Evolutionary conservation across 805 yeast species (phyloP), one percentile per base, ranked within the genome.

Genomic region (Wickerhamomyces strasburgensis): DNA sequence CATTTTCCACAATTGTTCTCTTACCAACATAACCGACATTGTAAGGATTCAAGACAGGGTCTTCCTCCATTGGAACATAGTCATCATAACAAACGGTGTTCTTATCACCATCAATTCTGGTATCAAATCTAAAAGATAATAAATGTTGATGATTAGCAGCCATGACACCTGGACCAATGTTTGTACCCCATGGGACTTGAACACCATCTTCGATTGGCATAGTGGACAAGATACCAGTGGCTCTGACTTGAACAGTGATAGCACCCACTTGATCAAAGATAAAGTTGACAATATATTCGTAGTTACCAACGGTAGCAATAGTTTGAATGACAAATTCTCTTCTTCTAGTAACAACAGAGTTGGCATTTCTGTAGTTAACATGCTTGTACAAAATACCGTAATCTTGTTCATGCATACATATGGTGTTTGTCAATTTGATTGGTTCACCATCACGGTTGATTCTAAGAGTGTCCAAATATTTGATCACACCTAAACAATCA

Each of bases 111-210:
- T 84, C 94, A 33, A 84, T 58, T 43, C 89, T 85, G 31, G 89
- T 84, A 61, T 84, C 93, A 52, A 84, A 74, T 70, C 93, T 77
- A 64, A 83, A 78, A 10, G 84, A 75, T 51, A 84, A 67, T 56
- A 84, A 70, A 64, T 84, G 94, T 65, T 84, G 94, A 60, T 84
- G 94, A 68, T 78, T 80, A 21, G 90, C 80, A 35, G 94, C 94
- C 73, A 81, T 73, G 39, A 80, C 88, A 54, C 81, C 79, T 46
- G 88, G 89, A 31, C 85, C 87, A 40, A 84, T 81, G 46, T 72
- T 70, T 26, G 88, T 84, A 52, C 88, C 89, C 54, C 62, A 67
- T 46, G 83, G 83, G 43, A 80, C 84, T 37, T 64, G 70, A 43
- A 70, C 72, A 54, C 72, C 78, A 47, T 74, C 78, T 46, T 84